A percentile compares a stretch with the other conserved stretches of the same genome.
These are phyloP conservation scores for Begonia loranthoides DNA, from an alignment of 306 rosid species.

Conservation along the genomic window DNA sequence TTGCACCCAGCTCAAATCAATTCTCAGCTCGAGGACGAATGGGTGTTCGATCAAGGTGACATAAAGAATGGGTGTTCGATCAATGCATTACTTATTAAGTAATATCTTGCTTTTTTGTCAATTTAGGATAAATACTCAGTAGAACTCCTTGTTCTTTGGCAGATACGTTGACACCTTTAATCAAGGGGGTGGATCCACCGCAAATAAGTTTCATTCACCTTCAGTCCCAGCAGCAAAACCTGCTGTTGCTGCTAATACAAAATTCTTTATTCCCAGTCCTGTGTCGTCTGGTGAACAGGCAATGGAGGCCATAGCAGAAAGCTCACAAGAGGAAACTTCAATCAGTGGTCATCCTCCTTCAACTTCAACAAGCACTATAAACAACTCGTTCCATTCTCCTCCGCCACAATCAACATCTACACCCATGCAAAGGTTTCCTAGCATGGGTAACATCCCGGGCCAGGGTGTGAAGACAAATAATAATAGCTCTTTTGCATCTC, in stretches of 20 bases:
- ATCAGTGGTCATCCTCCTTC: conserved; percentile 24
- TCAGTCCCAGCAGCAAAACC: conserved; percentile 57
- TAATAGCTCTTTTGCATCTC: conserved; percentile 19
- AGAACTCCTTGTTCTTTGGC: conserved; percentile 15
- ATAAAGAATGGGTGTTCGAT: background rate
- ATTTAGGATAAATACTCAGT: no score
- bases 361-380: conserved; percentile 19
- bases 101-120: background rate
- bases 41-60: conserved; percentile 78
- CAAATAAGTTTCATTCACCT: conserved; percentile 65
- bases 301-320: conserved; percentile 53
- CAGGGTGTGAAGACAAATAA: conserved; percentile 16
- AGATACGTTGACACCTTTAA: conserved; percentile 96
- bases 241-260: conserved; percentile 43
- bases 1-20: conserved; percentile 68
- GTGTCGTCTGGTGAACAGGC: conserved; percentile 32
- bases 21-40: conserved; percentile 63
- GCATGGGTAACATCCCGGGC: conserved; percentile 39
- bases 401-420: conserved; percentile 6
- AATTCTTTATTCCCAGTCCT: conserved; percentile 66
- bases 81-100: no score
- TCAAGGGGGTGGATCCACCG: conserved; percentile 58
- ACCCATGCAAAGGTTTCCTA: conserved; percentile 56
- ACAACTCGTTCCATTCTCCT: conserved; percentile 31
- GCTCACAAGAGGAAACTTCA: conserved; percentile 36